A percentile compares a stretch with the other conserved stretches of the same genome.
These are phyloP conservation scores for Gossypium trilobum DNA, from an alignment of 441 rosid genomes.

Conservation along the genomic window DNA sequence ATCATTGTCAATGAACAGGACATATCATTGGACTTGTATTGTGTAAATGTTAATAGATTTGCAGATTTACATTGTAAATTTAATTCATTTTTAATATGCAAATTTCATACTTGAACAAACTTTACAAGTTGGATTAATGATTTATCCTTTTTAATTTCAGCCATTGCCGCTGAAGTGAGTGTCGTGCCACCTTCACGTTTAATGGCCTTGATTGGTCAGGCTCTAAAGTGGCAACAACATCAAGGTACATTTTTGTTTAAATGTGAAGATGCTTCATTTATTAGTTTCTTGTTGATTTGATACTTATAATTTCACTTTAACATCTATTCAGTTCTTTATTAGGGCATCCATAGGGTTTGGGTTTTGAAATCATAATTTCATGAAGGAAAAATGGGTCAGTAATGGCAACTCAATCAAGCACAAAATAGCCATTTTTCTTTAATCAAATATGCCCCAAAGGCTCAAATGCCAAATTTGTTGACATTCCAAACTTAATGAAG, in stretches of 20 bases:
- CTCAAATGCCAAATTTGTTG: not conserved
- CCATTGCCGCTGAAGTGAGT: conserved; percentile 83
- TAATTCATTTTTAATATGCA: not conserved
- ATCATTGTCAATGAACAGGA: not conserved
- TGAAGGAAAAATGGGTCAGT: not conserved
- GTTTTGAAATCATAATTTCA: not conserved
- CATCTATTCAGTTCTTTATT: not conserved
- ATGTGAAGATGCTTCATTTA: not conserved
- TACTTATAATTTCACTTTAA: not conserved
- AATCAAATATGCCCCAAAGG: not conserved
- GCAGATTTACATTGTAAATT: not conserved
- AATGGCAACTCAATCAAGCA: not conserved
- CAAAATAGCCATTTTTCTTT: not conserved
- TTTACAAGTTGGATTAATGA: not conserved
- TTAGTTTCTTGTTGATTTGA: conserved; percentile 4
- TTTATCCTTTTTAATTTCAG: conserved; percentile 28
- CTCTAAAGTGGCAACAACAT: conserved; percentile 98
- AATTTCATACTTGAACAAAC: not conserved
- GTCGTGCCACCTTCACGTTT: conserved; percentile 96
- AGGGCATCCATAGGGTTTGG: not conserved
- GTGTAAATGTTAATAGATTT: not conserved
- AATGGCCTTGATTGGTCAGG: conserved; percentile 97
- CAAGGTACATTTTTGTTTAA: conserved; percentile 48
- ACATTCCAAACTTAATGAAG: not conserved
- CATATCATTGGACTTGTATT: not conserved